Evolutionary conservation across 2,329 filamentous ascomycete species (phyloP).

Genomic region (Claviceps monticola): DNA sequence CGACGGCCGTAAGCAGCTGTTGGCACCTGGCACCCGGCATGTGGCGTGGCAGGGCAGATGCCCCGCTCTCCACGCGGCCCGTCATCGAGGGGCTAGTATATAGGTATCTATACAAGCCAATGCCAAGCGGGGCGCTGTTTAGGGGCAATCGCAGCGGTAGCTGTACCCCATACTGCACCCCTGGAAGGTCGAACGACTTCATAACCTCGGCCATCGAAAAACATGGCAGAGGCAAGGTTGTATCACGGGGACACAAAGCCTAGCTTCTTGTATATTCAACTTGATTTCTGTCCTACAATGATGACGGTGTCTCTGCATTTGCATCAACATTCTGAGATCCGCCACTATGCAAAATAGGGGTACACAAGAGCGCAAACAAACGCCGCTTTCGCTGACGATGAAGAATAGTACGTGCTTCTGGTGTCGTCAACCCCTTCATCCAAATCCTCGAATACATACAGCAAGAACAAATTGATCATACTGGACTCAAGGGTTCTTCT

Average conservation of each 20-base stretch:
- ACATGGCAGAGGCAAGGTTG: too few relatives aligned
- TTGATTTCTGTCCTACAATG: neutral
- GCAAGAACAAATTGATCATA: neutral
- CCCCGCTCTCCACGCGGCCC: slow-evolving; percentile 2
- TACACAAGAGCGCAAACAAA: neutral
- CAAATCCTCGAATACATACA: neutral
- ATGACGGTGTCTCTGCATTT: neutral
- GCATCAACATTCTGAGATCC: neutral
- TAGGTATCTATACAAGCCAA: neutral
- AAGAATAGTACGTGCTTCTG: neutral
- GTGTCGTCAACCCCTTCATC: neutral
- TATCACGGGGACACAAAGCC: too few relatives aligned
- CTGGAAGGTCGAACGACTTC: neutral
- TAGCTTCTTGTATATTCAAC: neutral
- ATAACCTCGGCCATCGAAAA: too few relatives aligned
- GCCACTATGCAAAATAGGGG: neutral
- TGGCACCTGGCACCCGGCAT: neutral
- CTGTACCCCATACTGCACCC: neutral
- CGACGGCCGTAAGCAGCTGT: neutral
- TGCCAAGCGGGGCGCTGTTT: neutral
- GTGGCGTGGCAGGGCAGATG: neutral
- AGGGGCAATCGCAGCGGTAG: neutral
- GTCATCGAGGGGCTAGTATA: neutral
- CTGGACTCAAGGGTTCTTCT: neutral
- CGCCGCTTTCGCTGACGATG: neutral